A percentile compares a stretch with the other conserved stretches of the same genome.
Evolutionary conservation across 768 basidiomycete genomes (phyloP).

Genomic region (Leccinum arenicola): DNA sequence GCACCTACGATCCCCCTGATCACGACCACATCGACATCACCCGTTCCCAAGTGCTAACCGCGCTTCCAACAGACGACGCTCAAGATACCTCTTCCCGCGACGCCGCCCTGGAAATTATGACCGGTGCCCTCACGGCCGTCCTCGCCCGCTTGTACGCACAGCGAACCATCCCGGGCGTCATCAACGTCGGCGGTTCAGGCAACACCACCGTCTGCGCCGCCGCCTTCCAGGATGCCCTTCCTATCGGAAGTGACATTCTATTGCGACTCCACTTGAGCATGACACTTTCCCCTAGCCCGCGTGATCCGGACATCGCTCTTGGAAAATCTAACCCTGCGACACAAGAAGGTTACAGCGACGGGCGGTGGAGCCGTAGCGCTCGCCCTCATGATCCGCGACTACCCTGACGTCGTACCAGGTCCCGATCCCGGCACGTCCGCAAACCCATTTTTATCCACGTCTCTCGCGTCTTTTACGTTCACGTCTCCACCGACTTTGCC

Average conservation of each 20-base stretch:
- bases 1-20: conserved; percentile 16
- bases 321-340: too few relatives aligned
- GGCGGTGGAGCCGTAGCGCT: too few relatives aligned
- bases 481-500: too few relatives aligned
- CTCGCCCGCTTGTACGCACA: conserved; percentile 14
- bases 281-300: too few relatives aligned
- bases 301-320: too few relatives aligned
- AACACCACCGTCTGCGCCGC: conserved; percentile 24
- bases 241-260: conserved; percentile 16
- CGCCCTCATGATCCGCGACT: too few relatives aligned
- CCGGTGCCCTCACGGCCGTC: conserved; percentile 15
- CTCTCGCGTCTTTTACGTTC: too few relatives aligned
- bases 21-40: conserved; percentile 19
- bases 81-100: conserved; percentile 9
- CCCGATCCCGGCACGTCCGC: too few relatives aligned
- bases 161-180: conserved; percentile 18
- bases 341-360: too few relatives aligned
- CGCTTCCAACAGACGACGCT: not conserved
- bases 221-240: conserved; percentile 21
- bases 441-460: too few relatives aligned
- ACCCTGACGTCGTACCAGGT: too few relatives aligned
- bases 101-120: conserved; percentile 15
- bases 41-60: conserved; percentile 19
- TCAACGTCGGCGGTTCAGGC: conserved; percentile 24
- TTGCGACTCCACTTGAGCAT: too few relatives aligned